Percentiles rank a stretch among this genome's conserved stretches.
These are phyloP conservation scores for Talaromyces sp. DNA, from an alignment of 2,329 filamentous ascomycete genomes.

Conservation along the genomic window DNA sequence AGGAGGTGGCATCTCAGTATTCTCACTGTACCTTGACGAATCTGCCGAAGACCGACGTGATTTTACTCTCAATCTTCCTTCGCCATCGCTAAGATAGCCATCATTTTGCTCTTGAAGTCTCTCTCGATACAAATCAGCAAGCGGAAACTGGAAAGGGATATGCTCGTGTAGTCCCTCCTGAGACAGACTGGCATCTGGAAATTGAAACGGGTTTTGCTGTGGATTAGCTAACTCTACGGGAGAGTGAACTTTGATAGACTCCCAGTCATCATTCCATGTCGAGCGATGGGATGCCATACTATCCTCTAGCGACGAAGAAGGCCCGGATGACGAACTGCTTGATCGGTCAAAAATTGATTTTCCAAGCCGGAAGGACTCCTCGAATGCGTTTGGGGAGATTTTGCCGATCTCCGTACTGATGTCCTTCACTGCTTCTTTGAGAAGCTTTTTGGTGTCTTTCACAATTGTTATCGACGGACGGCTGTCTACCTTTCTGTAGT, in stretches of 20 bases:
- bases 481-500: conserved; percentile 33
- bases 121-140: conserved; percentile 33
- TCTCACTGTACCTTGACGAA: conserved; percentile 28
- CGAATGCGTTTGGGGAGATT: conserved; percentile 42
- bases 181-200: conserved; percentile 34
- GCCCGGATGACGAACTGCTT: conserved; percentile 44
- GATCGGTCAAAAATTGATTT: conserved; percentile 48
- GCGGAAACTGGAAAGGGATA: conserved; percentile 23
- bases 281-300: conserved; percentile 30
- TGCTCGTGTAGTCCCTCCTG: conserved; percentile 21
- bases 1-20: conserved; percentile 29
- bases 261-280: conserved; percentile 33
- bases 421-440: conserved; percentile 33
- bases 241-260: conserved; percentile 13
- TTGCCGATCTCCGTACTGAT: conserved; percentile 43
- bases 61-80: conserved; percentile 22
- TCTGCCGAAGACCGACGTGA: conserved; percentile 27
- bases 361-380: conserved; percentile 36
- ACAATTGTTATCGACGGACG: conserved; percentile 24
- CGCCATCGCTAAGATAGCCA: conserved; percentile 35
- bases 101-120: conserved; percentile 28
- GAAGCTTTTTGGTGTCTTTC: conserved; percentile 33
- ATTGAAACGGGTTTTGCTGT: conserved; percentile 24
- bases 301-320: conserved; percentile 40
- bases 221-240: background rate